phyloP scores from a whole-genome alignment of 164 flowering plant genomes.

The Magnolia officinalis region DNA sequence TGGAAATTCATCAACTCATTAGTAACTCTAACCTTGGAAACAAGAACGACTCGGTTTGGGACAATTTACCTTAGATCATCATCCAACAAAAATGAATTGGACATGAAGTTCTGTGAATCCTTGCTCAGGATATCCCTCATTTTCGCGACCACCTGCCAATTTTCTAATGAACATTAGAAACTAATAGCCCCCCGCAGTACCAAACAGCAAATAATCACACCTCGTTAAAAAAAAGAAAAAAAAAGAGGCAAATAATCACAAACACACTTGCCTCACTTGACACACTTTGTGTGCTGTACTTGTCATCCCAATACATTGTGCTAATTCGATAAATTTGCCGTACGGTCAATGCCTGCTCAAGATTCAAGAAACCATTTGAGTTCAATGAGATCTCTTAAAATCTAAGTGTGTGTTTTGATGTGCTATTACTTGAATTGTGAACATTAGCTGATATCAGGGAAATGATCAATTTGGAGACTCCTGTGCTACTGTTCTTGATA shows the following conservation, averaged over 20 bases:
- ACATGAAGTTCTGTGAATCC: conserved; percentile 70
- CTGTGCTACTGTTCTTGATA: too few relatives aligned
- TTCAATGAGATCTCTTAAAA: too few relatives aligned
- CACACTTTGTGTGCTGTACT: conserved; percentile 93
- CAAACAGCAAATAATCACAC: background rate
- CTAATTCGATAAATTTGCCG: conserved; percentile 92
- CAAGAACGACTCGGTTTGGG: background rate
- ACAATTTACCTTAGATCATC: conserved; percentile 84
- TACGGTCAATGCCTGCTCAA: conserved; percentile 69
- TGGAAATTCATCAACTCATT: background rate
- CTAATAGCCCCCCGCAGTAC: background rate
- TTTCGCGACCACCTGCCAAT: conserved; percentile 73
- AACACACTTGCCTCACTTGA: conserved; percentile 73
- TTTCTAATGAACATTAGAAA: conserved; percentile 4
- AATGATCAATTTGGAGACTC: too few relatives aligned
- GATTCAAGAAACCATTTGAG: background rate
- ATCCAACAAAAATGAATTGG: conserved; percentile 94
- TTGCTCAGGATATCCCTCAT: conserved; percentile 84
- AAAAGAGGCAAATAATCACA: background rate
- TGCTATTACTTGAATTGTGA: too few relatives aligned
- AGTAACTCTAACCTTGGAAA: background rate
- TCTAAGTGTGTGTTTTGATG: too few relatives aligned
- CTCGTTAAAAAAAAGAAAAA: background rate
- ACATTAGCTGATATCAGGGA: too few relatives aligned
- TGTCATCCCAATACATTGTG: conserved; percentile 99